Evolutionary conservation across 495 filamentous ascomycete species (phyloP).

Genomic region (Daldinia bambusicola): DNA sequence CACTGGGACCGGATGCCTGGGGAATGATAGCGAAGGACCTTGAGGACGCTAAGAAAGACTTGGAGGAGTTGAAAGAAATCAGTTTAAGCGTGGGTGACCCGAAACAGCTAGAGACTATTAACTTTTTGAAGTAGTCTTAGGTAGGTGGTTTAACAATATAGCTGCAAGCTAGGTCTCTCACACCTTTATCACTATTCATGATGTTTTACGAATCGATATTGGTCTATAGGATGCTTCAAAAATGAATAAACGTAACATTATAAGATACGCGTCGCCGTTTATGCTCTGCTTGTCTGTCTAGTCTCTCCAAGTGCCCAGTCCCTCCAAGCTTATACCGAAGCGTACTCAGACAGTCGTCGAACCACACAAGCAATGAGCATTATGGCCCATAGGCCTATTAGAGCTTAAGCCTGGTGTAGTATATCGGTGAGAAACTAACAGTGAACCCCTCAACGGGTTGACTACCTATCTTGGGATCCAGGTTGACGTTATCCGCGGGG

Average conservation of each 20-base stretch:
- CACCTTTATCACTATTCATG: neutral
- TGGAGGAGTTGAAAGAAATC: constrained; percentile 53
- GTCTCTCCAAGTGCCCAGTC: too few species aligned
- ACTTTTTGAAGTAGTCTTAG: constrained; percentile 35
- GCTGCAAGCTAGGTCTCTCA: neutral
- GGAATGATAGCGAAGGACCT: constrained; percentile 48
- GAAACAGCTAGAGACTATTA: constrained; percentile 43
- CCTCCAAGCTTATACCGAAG: neutral
- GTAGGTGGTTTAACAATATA: neutral
- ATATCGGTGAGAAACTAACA: neutral
- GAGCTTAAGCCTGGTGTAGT: neutral
- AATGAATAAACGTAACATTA: neutral
- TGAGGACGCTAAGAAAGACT: constrained; percentile 30
- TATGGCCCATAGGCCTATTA: constrained; percentile 5
- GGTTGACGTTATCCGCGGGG: constrained; percentile 42
- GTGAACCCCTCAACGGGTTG: constrained; percentile 18
- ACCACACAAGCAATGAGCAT: neutral
- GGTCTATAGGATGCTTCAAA: neutral
- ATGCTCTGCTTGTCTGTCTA: neutral
- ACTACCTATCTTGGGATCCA: constrained; percentile 1
- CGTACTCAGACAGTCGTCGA: neutral
- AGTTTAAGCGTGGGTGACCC: constrained; percentile 47
- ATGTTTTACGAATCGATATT: neutral
- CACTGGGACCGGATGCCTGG: constrained; percentile 58
- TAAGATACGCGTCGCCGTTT: neutral